Percentiles rank a stretch among this genome's conserved stretches.
Conservation (phyloP, 257 asterid species). For the Plantago ovata region DNA sequence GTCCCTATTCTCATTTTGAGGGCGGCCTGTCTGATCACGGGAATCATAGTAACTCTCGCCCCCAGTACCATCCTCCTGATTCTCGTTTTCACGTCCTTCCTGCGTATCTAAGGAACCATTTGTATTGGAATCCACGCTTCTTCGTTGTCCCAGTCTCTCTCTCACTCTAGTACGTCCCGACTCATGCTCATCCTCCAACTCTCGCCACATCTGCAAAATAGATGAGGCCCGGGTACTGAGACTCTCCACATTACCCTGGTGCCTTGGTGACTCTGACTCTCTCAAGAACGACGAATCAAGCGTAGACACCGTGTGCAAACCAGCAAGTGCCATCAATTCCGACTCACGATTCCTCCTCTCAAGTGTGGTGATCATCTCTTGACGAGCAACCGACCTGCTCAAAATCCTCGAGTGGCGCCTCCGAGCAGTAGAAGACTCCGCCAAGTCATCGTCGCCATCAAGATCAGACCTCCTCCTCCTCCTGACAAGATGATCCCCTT, state of each 20-base stretch:
- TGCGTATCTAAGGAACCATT: slow-evolving; percentile 42
- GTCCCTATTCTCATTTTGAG: slow-evolving; percentile 41
- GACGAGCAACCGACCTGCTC: slow-evolving; percentile 89
- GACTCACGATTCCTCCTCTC: slow-evolving; percentile 91
- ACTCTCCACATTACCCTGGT: slow-evolving; percentile 77
- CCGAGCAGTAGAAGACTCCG: slow-evolving; percentile 94
- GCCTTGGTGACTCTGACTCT: slow-evolving; percentile 82
- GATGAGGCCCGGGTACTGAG: slow-evolving; percentile 72
- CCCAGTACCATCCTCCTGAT: slow-evolving; percentile 58
- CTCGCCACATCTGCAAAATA: slow-evolving; percentile 93
- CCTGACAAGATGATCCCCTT: slow-evolving; percentile 73
- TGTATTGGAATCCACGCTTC: slow-evolving; percentile 52
- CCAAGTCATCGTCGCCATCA: slow-evolving; percentile 87
- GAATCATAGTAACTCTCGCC: slow-evolving; percentile 58
- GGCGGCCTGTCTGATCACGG: slow-evolving; percentile 40
- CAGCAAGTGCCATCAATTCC: slow-evolving; percentile 84
- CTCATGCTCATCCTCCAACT: slow-evolving; percentile 80
- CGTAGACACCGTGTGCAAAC: slow-evolving; percentile 79
- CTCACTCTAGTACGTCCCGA: slow-evolving; percentile 62
- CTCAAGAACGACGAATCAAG: slow-evolving; percentile 86
- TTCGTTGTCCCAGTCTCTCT: slow-evolving; percentile 70
- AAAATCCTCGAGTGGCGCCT: slow-evolving; percentile 75
- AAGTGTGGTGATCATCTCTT: slow-evolving; percentile 81
- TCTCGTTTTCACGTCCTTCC: slow-evolving; percentile 55
- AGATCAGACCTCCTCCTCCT: slow-evolving; percentile 95